Evolutionary conservation across 495 filamentous ascomycete species (phyloP).

Genomic region (Hypoxylon fragiforme): DNA sequence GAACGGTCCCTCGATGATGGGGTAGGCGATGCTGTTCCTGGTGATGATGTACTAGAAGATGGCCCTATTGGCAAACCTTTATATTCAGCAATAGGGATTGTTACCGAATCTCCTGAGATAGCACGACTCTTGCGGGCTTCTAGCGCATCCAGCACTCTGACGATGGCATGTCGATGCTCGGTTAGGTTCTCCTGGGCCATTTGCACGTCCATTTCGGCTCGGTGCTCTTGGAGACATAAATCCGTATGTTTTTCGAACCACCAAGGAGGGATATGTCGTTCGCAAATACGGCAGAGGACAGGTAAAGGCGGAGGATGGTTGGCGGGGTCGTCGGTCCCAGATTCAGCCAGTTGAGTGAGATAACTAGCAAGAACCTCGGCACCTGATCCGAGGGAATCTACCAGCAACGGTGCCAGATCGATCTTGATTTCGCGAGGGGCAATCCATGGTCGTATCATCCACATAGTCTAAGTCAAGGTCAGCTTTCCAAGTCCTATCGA

Average conservation of each 20-base stretch:
- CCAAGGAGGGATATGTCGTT: slow-evolving; percentile 97
- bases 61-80: slow-evolving; percentile 89
- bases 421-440: slow-evolving; percentile 90
- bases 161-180: slow-evolving; percentile 95
- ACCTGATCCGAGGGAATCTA: slow-evolving; percentile 90
- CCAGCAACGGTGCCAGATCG: slow-evolving; percentile 85
- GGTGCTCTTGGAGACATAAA: slow-evolving; percentile 91
- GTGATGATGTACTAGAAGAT: slow-evolving; percentile 60
- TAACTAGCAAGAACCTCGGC: slow-evolving; percentile 94
- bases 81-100: slow-evolving; percentile 74
- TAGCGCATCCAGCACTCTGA: slow-evolving; percentile 89
- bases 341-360: slow-evolving; percentile 84
- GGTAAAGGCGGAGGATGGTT: slow-evolving; percentile 85
- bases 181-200: slow-evolving; percentile 87
- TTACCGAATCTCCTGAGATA: slow-evolving; percentile 59
- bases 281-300: slow-evolving; percentile 94
- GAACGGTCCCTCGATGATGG: slow-evolving; percentile 81
- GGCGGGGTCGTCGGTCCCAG: slow-evolving; percentile 76
- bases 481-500: slow-evolving; percentile 12
- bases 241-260: slow-evolving; percentile 99
- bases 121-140: slow-evolving; percentile 77
- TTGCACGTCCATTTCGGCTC: slow-evolving; percentile 96
- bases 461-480: slow-evolving; percentile 84
- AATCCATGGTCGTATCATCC: slow-evolving; percentile 96
- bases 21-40: slow-evolving; percentile 67